Evolutionary conservation across 495 filamentous ascomycete species (phyloP).

Genomic region (Haplographium delicatum): DNA sequence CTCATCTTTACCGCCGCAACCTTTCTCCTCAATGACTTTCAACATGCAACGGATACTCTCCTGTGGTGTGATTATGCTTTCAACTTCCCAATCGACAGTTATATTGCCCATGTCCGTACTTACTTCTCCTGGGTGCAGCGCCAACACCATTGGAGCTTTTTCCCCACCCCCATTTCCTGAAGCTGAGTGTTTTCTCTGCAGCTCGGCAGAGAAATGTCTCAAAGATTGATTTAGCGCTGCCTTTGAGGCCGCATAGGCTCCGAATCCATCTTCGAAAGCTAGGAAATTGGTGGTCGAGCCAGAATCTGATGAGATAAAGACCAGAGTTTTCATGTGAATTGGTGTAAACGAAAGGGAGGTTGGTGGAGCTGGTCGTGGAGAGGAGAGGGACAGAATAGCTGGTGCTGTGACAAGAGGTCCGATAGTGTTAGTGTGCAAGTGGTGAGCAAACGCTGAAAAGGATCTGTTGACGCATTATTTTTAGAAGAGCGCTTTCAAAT

Average conservation of each 20-base stretch:
- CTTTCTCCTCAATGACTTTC: conserved; percentile 43
- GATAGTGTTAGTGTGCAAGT: conserved; percentile 52
- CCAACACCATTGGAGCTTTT: conserved; percentile 41
- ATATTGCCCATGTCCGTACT: conserved; percentile 45
- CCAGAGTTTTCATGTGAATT: too few relatives aligned
- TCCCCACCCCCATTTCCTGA: conserved; percentile 15
- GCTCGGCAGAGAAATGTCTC: conserved; percentile 49
- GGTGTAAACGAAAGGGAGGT: too few relatives aligned
- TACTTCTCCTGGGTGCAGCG: conserved; percentile 54
- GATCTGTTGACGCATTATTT: neutral
- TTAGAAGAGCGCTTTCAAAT: too few relatives aligned
- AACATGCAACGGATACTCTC: conserved; percentile 46
- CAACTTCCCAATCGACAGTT: conserved; percentile 41
- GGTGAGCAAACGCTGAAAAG: conserved; percentile 46
- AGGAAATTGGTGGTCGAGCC: conserved; percentile 32
- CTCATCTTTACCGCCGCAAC: conserved; percentile 24
- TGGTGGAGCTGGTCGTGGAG: conserved; percentile 26
- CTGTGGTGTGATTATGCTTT: conserved; percentile 42
- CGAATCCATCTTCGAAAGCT: conserved; percentile 53
- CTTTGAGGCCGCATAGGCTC: conserved; percentile 52
- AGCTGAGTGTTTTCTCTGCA: conserved; percentile 36
- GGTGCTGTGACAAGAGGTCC: conserved; percentile 52
- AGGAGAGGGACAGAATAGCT: conserved; percentile 36
- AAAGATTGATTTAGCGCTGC: conserved; percentile 51
- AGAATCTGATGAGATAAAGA: conserved; percentile 21